Evolutionary conservation across 2,329 filamentous ascomycete species (phyloP).

Genomic region (Calonectria fujianensis): DNA sequence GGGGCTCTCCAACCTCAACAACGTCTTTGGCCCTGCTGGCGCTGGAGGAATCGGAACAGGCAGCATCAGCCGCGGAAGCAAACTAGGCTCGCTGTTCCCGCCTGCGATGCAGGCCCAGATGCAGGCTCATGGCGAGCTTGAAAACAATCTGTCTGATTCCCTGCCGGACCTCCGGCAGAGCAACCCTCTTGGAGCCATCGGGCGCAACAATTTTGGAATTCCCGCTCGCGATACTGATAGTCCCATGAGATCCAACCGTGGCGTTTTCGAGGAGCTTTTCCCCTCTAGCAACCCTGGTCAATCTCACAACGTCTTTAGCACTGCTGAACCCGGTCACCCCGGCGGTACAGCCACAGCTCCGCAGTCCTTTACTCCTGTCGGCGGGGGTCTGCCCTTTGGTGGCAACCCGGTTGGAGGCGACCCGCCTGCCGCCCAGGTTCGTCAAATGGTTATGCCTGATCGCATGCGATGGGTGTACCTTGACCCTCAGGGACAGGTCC

Average conservation of each 20-base stretch:
- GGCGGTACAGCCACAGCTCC: conserved; percentile 56
- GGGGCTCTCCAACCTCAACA: conserved; percentile 79
- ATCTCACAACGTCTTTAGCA: conserved; percentile 61
- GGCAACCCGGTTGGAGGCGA: conserved; percentile 62
- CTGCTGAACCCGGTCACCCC: conserved; percentile 62
- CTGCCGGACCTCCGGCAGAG: conserved; percentile 76
- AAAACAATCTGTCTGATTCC: conserved; percentile 74
- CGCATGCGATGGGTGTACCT: conserved; percentile 99
- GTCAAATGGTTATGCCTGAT: conserved; percentile 99
- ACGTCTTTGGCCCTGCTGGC: conserved; percentile 80
- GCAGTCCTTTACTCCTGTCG: conserved; percentile 61
- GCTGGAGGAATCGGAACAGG: conserved; percentile 74
- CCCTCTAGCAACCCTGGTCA: conserved; percentile 60
- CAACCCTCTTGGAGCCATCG: conserved; percentile 80
- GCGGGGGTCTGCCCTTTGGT: conserved; percentile 60
- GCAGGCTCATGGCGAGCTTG: conserved; percentile 80
- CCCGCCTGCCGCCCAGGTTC: conserved; percentile 80
- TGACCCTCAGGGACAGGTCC: conserved; percentile 92
- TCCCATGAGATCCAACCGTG: conserved; percentile 73
- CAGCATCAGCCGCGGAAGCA: conserved; percentile 85
- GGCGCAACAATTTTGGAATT: conserved; percentile 74
- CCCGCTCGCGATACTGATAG: conserved; percentile 75
- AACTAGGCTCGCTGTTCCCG: conserved; percentile 91
- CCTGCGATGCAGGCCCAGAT: conserved; percentile 93
- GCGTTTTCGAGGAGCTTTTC: conserved; percentile 74